Conservation (phyloP, 768 basidiomycete species). For the Tylopilus plumbeoviolaceoides region DNA sequence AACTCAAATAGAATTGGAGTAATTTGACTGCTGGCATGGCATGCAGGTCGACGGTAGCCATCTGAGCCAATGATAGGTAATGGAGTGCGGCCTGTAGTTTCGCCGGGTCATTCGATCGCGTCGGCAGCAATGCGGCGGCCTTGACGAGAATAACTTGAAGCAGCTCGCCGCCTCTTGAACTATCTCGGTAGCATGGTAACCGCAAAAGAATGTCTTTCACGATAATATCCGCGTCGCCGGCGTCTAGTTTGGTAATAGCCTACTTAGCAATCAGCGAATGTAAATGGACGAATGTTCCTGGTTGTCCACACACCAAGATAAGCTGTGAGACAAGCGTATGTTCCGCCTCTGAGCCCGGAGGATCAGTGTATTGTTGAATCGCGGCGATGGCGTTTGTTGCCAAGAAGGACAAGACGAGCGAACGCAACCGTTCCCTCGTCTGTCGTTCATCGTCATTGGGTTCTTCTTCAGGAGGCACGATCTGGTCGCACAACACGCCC, state of each 20-base stretch:
- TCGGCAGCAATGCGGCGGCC: constrained; percentile 32
- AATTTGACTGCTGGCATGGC: constrained; percentile 43
- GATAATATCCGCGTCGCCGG: constrained; percentile 42
- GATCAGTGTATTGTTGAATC: constrained; percentile 42
- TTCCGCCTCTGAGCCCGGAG: constrained; percentile 43
- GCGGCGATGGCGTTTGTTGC: constrained; percentile 45
- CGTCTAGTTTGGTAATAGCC: constrained; percentile 47
- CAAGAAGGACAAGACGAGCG: constrained; percentile 58
- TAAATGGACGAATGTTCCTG: background rate
- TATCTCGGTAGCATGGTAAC: constrained; percentile 41
- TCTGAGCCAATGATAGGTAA: constrained; percentile 46
- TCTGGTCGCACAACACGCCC: constrained; percentile 66
- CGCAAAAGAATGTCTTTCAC: constrained; percentile 51
- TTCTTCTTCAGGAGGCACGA: constrained; percentile 46
- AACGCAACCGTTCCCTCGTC: constrained; percentile 53
- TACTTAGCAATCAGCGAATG: constrained; percentile 23
- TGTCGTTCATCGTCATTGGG: constrained; percentile 55
- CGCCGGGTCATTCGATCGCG: constrained; percentile 26
- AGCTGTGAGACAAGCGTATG: constrained; percentile 45
- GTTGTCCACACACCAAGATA: constrained; percentile 44
- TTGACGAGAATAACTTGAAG: constrained; percentile 38
- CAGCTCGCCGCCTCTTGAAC: constrained; percentile 35
- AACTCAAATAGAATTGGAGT: constrained; percentile 49
- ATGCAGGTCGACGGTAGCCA: constrained; percentile 39
- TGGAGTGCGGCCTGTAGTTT: constrained; percentile 37